Conservation (phyloP, 2,329 filamentous ascomycete genomes). For the Epichloe uncinata region DNA sequence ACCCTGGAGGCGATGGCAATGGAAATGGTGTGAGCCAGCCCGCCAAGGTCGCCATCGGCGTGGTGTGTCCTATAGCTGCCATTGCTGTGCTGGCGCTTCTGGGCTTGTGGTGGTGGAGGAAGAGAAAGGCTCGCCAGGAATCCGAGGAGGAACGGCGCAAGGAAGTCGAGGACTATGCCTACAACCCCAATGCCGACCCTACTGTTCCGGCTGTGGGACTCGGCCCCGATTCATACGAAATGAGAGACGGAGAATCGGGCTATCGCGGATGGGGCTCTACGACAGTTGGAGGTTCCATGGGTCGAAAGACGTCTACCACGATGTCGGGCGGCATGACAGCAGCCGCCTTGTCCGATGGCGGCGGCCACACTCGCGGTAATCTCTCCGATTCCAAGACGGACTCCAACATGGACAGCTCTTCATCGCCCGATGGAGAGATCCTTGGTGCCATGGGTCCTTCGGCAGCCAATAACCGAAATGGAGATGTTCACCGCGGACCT, state of each 20-base stretch:
- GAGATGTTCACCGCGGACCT: slow-evolving; percentile 71
- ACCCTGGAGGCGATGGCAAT: slow-evolving; percentile 14
- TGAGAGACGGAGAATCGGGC: slow-evolving; percentile 60
- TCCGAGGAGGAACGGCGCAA: slow-evolving; percentile 83
- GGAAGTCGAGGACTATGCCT: slow-evolving; percentile 94
- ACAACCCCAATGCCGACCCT: slow-evolving; percentile 94
- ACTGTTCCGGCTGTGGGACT: slow-evolving; percentile 45
- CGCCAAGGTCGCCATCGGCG: slow-evolving; percentile 78
- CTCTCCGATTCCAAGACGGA: slow-evolving; percentile 60
- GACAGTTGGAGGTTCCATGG: slow-evolving; percentile 50
- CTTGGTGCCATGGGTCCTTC: slow-evolving; percentile 70
- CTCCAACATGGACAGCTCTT: slow-evolving; percentile 36
- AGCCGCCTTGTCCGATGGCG: slow-evolving; percentile 58
- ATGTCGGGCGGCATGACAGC: slow-evolving; percentile 61
- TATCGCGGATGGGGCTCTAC: slow-evolving; percentile 94
- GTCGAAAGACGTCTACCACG: slow-evolving; percentile 78
- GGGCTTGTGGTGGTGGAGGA: slow-evolving; percentile 76
- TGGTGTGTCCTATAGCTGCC: slow-evolving; percentile 83
- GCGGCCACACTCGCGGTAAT: slow-evolving; percentile 52
- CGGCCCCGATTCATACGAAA: slow-evolving; percentile 47
- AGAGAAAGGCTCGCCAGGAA: slow-evolving; percentile 70
- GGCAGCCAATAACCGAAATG: slow-evolving; percentile 48
- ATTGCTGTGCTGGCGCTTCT: slow-evolving; percentile 69
- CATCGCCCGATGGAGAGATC: slow-evolving; percentile 63
- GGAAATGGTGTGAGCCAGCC: slow-evolving; percentile 40